Evolutionary conservation across 192 early-diverging fungal genomes (phyloP).

Genomic region (Coemansia sp.): DNA sequence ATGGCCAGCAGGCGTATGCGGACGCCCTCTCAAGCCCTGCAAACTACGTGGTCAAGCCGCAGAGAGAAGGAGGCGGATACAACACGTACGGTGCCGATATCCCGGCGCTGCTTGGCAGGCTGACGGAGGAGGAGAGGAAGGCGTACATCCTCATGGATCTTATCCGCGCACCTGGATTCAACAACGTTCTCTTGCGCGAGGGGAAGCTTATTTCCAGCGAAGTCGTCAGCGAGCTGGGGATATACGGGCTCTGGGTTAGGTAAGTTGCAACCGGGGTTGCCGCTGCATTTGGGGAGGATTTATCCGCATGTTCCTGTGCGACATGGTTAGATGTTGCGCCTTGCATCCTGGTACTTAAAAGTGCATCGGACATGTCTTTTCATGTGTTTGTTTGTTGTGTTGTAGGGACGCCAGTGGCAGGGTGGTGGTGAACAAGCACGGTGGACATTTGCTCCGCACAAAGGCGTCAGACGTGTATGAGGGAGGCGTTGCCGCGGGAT

Average conservation of each 20-base stretch:
- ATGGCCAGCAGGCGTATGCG: conserved; percentile 67
- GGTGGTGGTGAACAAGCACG: conserved; percentile 68
- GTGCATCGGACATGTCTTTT: not conserved
- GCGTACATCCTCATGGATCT: conserved; percentile 97
- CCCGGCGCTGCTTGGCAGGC: conserved; percentile 50
- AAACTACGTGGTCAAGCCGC: conserved; percentile 89
- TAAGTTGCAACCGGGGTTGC: conserved; percentile 29
- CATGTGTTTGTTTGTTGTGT: not conserved
- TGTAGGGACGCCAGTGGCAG: conserved; percentile 57
- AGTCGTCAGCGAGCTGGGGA: conserved; percentile 90
- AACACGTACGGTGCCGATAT: conserved; percentile 92
- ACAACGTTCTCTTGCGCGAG: conserved; percentile 74
- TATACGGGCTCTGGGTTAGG: conserved; percentile 89
- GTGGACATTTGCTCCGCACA: conserved; percentile 91
- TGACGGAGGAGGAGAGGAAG: conserved; percentile 68
- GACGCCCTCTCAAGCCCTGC: conserved; percentile 65
- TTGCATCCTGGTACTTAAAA: not conserved
- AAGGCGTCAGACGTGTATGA: conserved; percentile 83
- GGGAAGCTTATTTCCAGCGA: conserved; percentile 69
- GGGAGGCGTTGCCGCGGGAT: conserved; percentile 95
- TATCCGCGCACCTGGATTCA: conserved; percentile 74
- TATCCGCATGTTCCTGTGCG: not conserved
- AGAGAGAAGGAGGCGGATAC: conserved; percentile 94
- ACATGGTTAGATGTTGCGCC: not conserved
- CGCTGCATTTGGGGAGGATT: not conserved